Conservation (phyloP, 192 early-diverging fungal species). For the Linnemannia zychae region DNA sequence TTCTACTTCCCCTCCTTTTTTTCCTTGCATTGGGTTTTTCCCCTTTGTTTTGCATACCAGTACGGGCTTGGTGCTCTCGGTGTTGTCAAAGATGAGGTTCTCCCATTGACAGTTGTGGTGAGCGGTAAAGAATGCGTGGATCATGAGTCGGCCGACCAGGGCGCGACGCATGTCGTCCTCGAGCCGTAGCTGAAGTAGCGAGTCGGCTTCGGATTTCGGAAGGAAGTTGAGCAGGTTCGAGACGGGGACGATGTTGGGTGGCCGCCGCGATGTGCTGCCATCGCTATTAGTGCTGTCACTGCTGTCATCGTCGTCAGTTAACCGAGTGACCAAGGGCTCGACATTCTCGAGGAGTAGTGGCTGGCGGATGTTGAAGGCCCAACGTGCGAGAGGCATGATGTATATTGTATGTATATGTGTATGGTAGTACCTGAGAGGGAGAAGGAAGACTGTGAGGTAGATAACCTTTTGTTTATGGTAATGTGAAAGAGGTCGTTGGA, state of each 20-base stretch:
- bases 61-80: constrained; percentile 19
- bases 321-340: constrained; percentile 34
- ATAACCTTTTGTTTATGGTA: neutral
- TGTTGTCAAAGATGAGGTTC: constrained; percentile 31
- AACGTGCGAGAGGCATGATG: constrained; percentile 45
- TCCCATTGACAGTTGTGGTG: constrained; percentile 46
- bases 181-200: constrained; percentile 21
- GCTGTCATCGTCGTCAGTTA: constrained; percentile 27
- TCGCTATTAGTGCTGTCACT: too few relatives aligned
- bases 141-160: constrained; percentile 39
- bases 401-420: neutral
- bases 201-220: constrained; percentile 32
- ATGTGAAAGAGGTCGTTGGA: neutral
- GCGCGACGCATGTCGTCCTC: constrained; percentile 52
- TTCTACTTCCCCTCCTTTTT: neutral
- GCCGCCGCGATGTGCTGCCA: neutral
- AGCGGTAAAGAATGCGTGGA: constrained; percentile 45
- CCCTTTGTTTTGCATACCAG: constrained; percentile 17
- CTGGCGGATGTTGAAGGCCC: constrained; percentile 56
- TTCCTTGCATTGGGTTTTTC: neutral
- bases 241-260: constrained; percentile 34
- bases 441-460: neutral
- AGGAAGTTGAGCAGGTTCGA: constrained; percentile 52
- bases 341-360: constrained; percentile 48
- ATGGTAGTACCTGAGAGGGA: neutral